A percentile compares a stretch with the other conserved stretches of the same genome.
Evolutionary conservation across 192 early-diverging fungal species (phyloP).

Genomic region (Entomortierella chlamydospora): DNA sequence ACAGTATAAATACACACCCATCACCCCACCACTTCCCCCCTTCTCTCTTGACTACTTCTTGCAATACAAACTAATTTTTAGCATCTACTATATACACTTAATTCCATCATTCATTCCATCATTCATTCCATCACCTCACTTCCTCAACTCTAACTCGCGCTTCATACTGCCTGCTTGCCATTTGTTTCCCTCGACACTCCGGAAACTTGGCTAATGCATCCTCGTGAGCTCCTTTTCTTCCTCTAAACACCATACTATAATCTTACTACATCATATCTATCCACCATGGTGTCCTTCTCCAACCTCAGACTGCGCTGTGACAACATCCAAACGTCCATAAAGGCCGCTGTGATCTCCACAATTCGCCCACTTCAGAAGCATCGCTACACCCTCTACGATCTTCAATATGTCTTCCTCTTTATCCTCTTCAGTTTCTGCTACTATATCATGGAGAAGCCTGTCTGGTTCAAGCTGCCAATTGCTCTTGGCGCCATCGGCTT

Average conservation of each 20-base stretch:
- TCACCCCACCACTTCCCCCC: no score
- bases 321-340: constrained; percentile 22
- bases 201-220: not conserved
- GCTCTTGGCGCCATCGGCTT: constrained; percentile 41
- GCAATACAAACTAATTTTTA: no score
- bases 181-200: no score
- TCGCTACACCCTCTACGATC: constrained; percentile 55
- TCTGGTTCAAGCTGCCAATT: constrained; percentile 49
- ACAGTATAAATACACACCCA: no score
- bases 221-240: not conserved
- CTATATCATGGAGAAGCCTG: constrained; percentile 55
- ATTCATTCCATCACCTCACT: not conserved
- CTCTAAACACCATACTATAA: not conserved
- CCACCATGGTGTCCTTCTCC: constrained; percentile 24
- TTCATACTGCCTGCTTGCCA: not conserved
- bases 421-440: constrained; percentile 52
- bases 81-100: no score
- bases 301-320: constrained; percentile 38
- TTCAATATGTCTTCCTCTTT: constrained; percentile 61
- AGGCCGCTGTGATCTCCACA: constrained; percentile 30
- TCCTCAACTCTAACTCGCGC: not conserved
- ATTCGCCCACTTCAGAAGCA: constrained; percentile 37
- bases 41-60: no score
- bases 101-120: no score
- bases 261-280: not conserved